Evolutionary conservation across 371 early-diverging fungal genomes (phyloP), one percentile per base, ranked within the genome.

Genomic region (Rhizopus delemar): DNA sequence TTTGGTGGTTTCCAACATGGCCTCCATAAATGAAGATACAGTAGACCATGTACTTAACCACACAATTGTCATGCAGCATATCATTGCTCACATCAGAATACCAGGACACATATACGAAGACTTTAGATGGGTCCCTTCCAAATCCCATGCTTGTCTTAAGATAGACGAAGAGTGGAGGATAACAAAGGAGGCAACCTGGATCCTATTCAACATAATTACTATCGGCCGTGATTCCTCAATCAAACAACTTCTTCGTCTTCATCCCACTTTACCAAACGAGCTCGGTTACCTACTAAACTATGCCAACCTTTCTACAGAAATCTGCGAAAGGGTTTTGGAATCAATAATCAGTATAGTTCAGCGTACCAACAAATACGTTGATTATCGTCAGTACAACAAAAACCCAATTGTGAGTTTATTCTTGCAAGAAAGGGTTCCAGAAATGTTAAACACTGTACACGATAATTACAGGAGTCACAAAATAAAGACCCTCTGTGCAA

Each of bases 151-250:
- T 12, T 52, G 41, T 13, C 60, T 66, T 33, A 28, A 62, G 12
- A 59, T 46, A n/a, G 55, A 57, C 5, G 76, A 70, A 35, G 85
- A 83, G 50, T 85, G 85, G 85, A 81, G 78, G 28, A 71, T 83
- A 4, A 74, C 80, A 9, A 75, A 68, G 7, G 85, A 85, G 50
- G 77, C 82, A 0, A 57, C 81, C 0, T 83, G 82, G 82, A 78
- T 80, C 41, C 54, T 83, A 7, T 78, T 80, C 55, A 85, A 85
- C 46, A 62, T 83, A 4, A 74, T 81, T 7, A 77, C 78, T 43
- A 63, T 76, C 8, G 73, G 78, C 8, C 71, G 63, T 34, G 68
- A 70, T 46, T 48, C 70, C 2, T 45, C 57, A 16, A 54, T 79
- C 36, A 51, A 59, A 74, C 74, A 71, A 34, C 31, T 74, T 12